Evolutionary conservation across 257 asterid species (phyloP), one percentile per base, ranked within the genome.

Genomic region (Capsicum baccatum): DNA sequence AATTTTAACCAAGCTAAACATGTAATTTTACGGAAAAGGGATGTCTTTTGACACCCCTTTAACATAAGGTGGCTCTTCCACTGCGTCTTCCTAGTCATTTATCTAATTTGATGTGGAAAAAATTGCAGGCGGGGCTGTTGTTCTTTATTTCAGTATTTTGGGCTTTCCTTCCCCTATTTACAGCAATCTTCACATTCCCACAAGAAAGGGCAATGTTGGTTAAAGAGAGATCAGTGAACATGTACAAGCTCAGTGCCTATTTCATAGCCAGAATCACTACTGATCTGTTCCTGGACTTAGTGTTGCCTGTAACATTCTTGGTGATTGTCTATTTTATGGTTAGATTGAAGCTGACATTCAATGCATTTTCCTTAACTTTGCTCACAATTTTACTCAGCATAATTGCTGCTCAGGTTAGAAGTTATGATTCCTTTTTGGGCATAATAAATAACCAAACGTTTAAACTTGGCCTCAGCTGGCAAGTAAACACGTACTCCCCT

Each of bases 141-240:
- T 90, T 90, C 88, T 90, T 88, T 52, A 84, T 90, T 2, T 90
- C 89, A 15, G 91, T 88, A 47, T 90, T 85, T 79, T 90, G 92
- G 91, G 88, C 80, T 0, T 88, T 88, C 81, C 84, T 86, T 56
- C 92, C 90, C 0, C 85, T 88, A 9, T 87, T 86, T 84, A 84
- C 88, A 55, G 91, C 90, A 26, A 83, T 90, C 26, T 84, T 84
- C 89, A 88, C 92, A 83, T 90, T 90, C 67, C 90, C 87, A 54
- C 86, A 88, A 79, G 91, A 90, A 81, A 88, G 89, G 85, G 89
- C 83, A 42, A 88, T 88, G 92, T 47, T 90, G 12, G 82, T 85
- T 9, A 88, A 90, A 85, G 92, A 90, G 85, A 88, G 92, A 87
- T 90, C 91, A 78, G 92, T 86, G 8, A 86, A 58, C n/a, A 90